phyloP scores from a whole-genome alignment of 352 stramenopile genomes.

The Globisporangium radiosum region DNA sequence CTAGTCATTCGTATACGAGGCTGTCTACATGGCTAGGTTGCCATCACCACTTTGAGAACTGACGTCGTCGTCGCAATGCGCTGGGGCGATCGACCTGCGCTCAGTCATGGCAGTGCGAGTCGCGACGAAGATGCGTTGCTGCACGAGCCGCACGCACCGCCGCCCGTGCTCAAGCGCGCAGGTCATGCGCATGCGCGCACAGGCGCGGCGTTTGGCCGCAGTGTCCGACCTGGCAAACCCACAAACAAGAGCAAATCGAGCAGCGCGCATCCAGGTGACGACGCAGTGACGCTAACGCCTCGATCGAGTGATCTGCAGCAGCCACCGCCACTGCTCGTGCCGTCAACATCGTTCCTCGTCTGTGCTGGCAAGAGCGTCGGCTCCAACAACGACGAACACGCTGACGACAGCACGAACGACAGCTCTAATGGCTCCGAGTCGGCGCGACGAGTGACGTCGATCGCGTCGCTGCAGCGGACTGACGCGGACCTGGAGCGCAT shows the following conservation, averaged over 20 bases:
- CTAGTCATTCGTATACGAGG: too few relatives aligned
- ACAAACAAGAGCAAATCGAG: background rate
- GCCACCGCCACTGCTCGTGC: too few relatives aligned
- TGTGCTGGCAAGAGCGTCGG: conserved; percentile 7
- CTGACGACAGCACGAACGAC: background rate
- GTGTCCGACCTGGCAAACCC: conserved; percentile 3
- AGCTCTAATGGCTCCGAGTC: too few relatives aligned
- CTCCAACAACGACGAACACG: conserved; percentile 11
- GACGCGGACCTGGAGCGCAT: conserved; percentile 66
- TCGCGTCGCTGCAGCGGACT: conserved; percentile 17
- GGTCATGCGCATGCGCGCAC: background rate
- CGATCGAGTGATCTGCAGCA: background rate
- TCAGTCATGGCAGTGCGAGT: background rate
- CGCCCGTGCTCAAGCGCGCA: background rate
- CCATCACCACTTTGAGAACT: too few relatives aligned
- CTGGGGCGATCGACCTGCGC: conserved; percentile 5
- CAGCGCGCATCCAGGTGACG: background rate
- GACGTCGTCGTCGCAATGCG: conserved; percentile 1
- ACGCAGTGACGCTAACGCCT: too few relatives aligned
- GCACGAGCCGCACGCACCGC: background rate
- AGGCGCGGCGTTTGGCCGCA: conserved; percentile 5
- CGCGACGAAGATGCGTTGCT: conserved; percentile 2
- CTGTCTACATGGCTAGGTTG: too few relatives aligned
- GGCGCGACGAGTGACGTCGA: too few relatives aligned
- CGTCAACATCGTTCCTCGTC: conserved; percentile 8